These are phyloP conservation scores for Arachis monticola DNA, from an alignment of 331 rosid species.

Conservation along the genomic window DNA sequence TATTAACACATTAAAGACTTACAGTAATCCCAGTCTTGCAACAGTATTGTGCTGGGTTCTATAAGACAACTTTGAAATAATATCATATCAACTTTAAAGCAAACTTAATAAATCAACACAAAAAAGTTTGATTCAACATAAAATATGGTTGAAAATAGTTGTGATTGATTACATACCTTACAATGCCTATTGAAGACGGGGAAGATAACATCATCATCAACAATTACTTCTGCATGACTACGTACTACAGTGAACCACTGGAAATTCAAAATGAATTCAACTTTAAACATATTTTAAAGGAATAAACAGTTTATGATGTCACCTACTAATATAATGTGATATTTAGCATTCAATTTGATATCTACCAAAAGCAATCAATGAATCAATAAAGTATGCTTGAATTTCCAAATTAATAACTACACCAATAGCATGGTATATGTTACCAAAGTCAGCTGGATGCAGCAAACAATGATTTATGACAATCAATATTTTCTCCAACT, in stretches of 20 bases:
- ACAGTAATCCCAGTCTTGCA: constrained; percentile 24
- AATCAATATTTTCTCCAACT: background rate
- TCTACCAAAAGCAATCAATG: constrained; percentile 9
- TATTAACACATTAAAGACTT: constrained; percentile 28
- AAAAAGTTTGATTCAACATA: too few relatives aligned
- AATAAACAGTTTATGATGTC: constrained; percentile 20
- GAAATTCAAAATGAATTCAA: constrained; percentile 46
- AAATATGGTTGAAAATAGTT: background rate
- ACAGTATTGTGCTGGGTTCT: background rate
- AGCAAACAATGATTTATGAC: background rate
- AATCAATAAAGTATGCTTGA: constrained; percentile 4
- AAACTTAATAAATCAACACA: too few relatives aligned
- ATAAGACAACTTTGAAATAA: too few relatives aligned
- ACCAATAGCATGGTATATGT: background rate
- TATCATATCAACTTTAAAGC: too few relatives aligned
- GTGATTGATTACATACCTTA: constrained; percentile 55
- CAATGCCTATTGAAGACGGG: constrained; percentile 71
- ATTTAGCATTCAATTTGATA: background rate
- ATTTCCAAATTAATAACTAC: constrained; percentile 22
- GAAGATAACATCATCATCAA: constrained; percentile 67
- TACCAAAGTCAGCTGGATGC: background rate
- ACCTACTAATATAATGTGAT: constrained; percentile 3
- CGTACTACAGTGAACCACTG: constrained; percentile 92
- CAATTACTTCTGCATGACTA: constrained; percentile 84
- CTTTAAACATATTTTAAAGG: constrained; percentile 26